Evolutionary conservation across 441 rosid species (phyloP).

Genomic region (Jatropha podagrica): DNA sequence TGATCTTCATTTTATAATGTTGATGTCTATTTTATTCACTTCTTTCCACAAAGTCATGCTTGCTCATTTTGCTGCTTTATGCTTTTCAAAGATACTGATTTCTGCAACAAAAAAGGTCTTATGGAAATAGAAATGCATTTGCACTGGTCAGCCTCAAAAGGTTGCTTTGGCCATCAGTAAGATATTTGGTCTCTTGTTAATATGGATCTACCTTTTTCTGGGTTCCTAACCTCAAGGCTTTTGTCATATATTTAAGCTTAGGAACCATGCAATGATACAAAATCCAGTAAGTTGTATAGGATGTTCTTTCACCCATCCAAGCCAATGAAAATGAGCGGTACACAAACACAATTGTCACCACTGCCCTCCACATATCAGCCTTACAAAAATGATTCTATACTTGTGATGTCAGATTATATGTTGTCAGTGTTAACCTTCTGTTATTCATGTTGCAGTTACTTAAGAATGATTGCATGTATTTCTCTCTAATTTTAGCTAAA

Average conservation of each 20-base stretch:
- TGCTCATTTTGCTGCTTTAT: not conserved
- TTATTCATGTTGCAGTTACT: not conserved
- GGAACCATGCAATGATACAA: not conserved
- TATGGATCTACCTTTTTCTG: not conserved
- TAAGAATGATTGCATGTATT: not conserved
- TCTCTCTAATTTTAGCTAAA: not conserved
- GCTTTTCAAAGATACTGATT: not conserved
- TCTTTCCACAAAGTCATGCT: not conserved
- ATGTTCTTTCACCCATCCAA: not conserved
- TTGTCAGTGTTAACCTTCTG: not conserved
- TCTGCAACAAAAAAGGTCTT: not conserved
- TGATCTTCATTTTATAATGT: constrained; percentile 19
- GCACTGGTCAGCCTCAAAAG: not conserved
- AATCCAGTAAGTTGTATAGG: not conserved
- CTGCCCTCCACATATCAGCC: not conserved
- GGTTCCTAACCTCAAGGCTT: not conserved
- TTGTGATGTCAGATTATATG: not conserved
- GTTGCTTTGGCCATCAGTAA: not conserved
- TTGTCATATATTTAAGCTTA: not conserved
- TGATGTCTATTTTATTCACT: constrained; percentile 4
- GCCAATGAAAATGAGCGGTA: not conserved
- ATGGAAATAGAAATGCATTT: not conserved
- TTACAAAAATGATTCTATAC: not conserved
- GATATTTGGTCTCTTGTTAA: not conserved
- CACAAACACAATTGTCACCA: not conserved